phyloP scores from a whole-genome alignment of 306 rosid genomes.

The Abrus precatorius region DNA sequence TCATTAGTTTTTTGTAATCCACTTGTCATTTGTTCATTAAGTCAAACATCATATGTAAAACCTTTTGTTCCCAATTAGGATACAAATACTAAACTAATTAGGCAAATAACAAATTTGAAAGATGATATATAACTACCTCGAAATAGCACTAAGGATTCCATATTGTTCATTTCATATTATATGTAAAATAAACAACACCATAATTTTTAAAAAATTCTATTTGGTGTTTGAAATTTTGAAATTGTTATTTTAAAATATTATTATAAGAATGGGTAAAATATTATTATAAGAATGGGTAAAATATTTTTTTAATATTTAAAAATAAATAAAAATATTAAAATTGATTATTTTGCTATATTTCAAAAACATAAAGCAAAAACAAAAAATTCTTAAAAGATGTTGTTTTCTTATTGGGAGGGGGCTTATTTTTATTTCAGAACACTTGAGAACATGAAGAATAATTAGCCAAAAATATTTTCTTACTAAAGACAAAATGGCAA shows the following conservation, averaged over 20 bases:
- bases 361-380: background rate
- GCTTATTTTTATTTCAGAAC: background rate
- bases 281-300: too few species aligned
- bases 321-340: background rate
- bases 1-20: conserved; percentile 6
- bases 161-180: background rate
- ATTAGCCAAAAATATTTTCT: background rate
- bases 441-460: background rate
- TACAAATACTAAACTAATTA: conserved; percentile 30
- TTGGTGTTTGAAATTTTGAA: background rate
- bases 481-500: background rate
- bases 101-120: conserved; percentile 12
- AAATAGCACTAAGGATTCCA: background rate
- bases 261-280: background rate
- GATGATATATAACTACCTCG: conserved; percentile 11
- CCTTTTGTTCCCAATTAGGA: conserved; percentile 35
- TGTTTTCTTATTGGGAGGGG: background rate
- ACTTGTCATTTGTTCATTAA: background rate
- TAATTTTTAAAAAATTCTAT: too few species aligned
- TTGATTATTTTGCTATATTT: background rate
- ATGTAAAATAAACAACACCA: background rate
- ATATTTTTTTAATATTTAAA: background rate
- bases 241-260: background rate
- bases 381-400: background rate
- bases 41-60: conserved; percentile 9